A percentile compares a stretch with the other conserved stretches of the same genome.
phyloP scores from a whole-genome alignment of 2,329 filamentous ascomycete genomes.

The Thielaviopsis musarum region DNA sequence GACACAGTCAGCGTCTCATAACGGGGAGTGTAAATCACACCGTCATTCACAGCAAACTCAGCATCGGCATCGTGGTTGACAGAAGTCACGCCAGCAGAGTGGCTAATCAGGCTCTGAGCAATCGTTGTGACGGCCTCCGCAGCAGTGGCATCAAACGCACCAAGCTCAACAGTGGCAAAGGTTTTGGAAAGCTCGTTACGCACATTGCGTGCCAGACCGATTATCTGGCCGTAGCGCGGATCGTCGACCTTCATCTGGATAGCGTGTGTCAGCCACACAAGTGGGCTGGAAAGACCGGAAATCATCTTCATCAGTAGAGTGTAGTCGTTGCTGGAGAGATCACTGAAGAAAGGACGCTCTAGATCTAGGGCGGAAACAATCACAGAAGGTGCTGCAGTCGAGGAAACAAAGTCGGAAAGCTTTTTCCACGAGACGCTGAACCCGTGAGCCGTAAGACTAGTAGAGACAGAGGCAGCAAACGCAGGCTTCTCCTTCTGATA shows the following conservation, averaged over 20 bases:
- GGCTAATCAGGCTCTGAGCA: neutral
- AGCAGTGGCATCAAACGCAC: neutral
- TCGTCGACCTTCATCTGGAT: conserved; percentile 6
- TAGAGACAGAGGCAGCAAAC: neutral
- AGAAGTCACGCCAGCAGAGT: neutral
- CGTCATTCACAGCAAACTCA: neutral
- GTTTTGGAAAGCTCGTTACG: conserved; percentile 17
- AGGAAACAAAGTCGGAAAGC: neutral
- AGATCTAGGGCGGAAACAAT: neutral
- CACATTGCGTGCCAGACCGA: conserved; percentile 18
- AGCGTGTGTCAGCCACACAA: neutral
- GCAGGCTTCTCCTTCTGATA: neutral
- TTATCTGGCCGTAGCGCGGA: conserved; percentile 16
- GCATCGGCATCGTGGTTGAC: neutral
- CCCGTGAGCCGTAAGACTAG: neutral
- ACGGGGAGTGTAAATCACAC: neutral
- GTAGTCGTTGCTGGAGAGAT: neutral
- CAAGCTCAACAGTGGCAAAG: conserved; percentile 19
- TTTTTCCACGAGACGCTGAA: neutral
- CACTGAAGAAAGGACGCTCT: neutral
- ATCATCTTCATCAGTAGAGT: neutral
- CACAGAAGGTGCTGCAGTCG: neutral
- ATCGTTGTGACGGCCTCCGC: neutral
- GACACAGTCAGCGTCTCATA: neutral
- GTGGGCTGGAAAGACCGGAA: neutral